Evolutionary conservation across 139 green algal species (phyloP).

Genomic region (Medakamo hakoo): DNA sequence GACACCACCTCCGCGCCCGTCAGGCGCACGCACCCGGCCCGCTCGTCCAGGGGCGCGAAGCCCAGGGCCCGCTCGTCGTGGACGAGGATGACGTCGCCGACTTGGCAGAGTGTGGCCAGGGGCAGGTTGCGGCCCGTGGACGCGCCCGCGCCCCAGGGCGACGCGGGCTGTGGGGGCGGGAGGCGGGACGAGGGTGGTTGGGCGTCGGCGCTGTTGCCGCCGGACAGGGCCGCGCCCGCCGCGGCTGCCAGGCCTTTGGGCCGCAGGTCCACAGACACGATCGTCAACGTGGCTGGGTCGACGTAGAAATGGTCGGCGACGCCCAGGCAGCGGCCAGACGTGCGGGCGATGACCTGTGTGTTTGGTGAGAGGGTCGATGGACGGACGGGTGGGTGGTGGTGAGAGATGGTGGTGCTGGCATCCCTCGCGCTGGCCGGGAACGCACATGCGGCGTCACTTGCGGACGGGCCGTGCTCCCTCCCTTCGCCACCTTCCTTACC

Average conservation of each 20-base stretch:
- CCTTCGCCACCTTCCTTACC: not conserved
- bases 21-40: conserved; percentile 28
- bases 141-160: not conserved
- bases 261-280: conserved; percentile 48
- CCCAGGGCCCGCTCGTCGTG: conserved; percentile 39
- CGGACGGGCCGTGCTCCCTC: no score
- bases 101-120: conserved; percentile 38
- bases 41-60: conserved; percentile 27
- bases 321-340: conserved; percentile 35
- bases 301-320: conserved; percentile 42
- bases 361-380: not conserved
- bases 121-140: conserved; percentile 20
- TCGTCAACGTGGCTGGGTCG: conserved; percentile 23
- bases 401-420: not conserved
- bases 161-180: no score
- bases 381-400: not conserved
- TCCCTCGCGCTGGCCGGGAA: no score
- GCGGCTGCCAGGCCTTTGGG: conserved; percentile 8
- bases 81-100: conserved; percentile 63
- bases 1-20: conserved; percentile 34
- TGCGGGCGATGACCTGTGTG: conserved; percentile 44
- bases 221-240: no score
- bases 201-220: no score
- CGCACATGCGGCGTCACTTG: no score
- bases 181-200: no score